Conservation (phyloP, 208 protist genomes). For the Leptomonas pyrrhocoris region DNA sequence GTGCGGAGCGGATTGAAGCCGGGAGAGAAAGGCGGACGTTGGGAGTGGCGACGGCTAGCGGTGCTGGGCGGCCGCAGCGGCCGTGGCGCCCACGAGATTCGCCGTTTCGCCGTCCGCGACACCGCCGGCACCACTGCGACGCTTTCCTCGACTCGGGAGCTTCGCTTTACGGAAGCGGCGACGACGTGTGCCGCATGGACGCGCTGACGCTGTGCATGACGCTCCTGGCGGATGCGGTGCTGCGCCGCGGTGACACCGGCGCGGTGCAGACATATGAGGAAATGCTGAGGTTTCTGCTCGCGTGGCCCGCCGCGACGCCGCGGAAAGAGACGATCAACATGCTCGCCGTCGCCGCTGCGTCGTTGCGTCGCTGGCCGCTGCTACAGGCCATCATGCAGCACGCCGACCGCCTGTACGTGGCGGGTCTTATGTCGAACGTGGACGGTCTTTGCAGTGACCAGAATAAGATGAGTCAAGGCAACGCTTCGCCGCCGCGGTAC, state of each 20-base stretch:
- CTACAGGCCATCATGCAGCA: conserved; percentile 52
- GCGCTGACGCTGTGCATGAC: conserved; percentile 54
- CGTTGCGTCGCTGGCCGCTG: conserved; percentile 54
- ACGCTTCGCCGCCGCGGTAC: conserved; percentile 30
- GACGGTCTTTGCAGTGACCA: neutral
- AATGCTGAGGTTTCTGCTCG: conserved; percentile 63
- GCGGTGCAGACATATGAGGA: conserved; percentile 34
- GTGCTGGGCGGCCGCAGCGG: neutral
- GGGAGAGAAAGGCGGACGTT: neutral
- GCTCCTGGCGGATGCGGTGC: conserved; percentile 43
- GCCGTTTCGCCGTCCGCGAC: conserved; percentile 24
- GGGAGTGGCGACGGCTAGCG: neutral
- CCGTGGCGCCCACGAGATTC: conserved; percentile 22
- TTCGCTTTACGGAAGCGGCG: conserved; percentile 22
- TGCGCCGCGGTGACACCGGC: conserved; percentile 19
- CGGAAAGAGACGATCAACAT: conserved; percentile 59
- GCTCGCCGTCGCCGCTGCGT: conserved; percentile 50
- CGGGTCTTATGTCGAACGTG: conserved; percentile 7
- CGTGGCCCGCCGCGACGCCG: conserved; percentile 43
- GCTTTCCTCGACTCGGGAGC: conserved; percentile 7
- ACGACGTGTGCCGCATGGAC: conserved; percentile 44
- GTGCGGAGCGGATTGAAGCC: neutral
- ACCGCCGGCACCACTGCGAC: conserved; percentile 42
- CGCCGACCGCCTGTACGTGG: conserved; percentile 34
- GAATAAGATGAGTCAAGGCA: neutral